Evolutionary conservation across 2,329 filamentous ascomycete species (phyloP), one percentile per base, ranked within the genome.

Genomic region (Alternaria sp.): DNA sequence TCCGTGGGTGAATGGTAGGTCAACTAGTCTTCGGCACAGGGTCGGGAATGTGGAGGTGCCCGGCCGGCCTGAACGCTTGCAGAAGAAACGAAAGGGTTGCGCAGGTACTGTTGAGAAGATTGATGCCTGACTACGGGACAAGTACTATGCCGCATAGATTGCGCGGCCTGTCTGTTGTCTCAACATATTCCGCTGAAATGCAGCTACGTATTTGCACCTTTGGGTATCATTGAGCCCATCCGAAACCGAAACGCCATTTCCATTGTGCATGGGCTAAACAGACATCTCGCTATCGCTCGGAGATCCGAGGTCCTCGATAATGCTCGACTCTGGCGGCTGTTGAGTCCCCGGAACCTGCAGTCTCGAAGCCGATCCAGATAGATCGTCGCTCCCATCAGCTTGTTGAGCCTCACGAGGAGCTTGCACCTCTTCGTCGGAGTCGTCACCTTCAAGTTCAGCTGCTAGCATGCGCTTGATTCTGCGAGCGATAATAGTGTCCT

Each of bases 391-490:
- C 25, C 44, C 32, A 26, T 52, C 50, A 8, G 55, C 11, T 47
- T 56, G 30, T 44, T 57, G 47, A 30, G n/a, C 36, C 15, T 46
- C 25, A 40, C 54, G 50, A 55, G 61, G 49, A 9, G 51, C 62
- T 51, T 64, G 54, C 13, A 67, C 67, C 3, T 75, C 72, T 1
- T 73, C 76, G 12, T 71, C 71, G 0, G 78, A 75, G 44, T 71
- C 70, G 3, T 65, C 73, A 45, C 63, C 67, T 28, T 70, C 69
- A 10, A 61, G 58, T 49, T 77, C 73, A 12, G 67, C 68, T 40
- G 68, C 57, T 61, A 79, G 76, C 61, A 81, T 73, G 30, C 80
- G 78, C 23, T 69, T 72, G 52, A 81, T 79, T 59, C 77, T 80
- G n/a, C 78, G 73, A 23, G 77, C 63, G 46, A 81, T 65, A n/a